phyloP scores from a whole-genome alignment of 352 stramenopile genomes.

The Pythium aquatile region DNA sequence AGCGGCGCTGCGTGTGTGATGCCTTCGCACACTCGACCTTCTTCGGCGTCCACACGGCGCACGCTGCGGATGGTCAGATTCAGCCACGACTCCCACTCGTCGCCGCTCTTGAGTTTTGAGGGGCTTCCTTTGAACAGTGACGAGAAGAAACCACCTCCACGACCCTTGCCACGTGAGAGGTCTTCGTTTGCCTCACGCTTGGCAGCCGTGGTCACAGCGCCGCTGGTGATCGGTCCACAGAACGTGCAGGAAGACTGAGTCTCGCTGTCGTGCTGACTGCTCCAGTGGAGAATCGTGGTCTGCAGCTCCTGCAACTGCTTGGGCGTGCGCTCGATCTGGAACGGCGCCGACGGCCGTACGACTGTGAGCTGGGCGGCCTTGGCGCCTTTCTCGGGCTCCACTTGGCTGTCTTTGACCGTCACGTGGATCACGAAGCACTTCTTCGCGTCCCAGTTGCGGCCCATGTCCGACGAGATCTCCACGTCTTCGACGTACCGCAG shows the following conservation, averaged over 20 bases:
- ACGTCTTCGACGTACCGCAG: conserved; percentile 19
- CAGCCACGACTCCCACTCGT: conserved; percentile 23
- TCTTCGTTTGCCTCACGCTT: neutral
- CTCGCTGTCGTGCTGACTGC: neutral
- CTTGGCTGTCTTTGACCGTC: conserved; percentile 17
- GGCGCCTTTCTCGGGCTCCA: conserved; percentile 3
- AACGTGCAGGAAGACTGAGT: neutral
- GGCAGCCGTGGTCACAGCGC: neutral
- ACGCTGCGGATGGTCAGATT: conserved; percentile 5
- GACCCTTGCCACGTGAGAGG: neutral
- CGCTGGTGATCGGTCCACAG: conserved; percentile 7
- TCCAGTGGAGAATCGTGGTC: conserved; percentile 10
- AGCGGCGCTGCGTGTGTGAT: conserved; percentile 10
- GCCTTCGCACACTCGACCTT: conserved; percentile 1
- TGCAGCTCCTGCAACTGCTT: conserved; percentile 12
- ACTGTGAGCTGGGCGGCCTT: conserved; percentile 1
- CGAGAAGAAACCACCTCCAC: conserved; percentile 5
- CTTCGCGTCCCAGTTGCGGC: conserved; percentile 15
- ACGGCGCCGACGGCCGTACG: conserved; percentile 8
- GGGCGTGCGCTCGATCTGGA: conserved; percentile 23
- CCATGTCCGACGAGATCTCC: conserved; percentile 9
- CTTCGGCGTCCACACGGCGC: neutral
- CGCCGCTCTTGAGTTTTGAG: conserved; percentile 1
- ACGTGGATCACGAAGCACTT: conserved; percentile 19
- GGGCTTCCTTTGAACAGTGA: neutral